Evolutionary conservation across 164 flowering plant genomes (phyloP), one percentile per base, ranked within the genome.

Genomic region (Vitis amurensis): DNA sequence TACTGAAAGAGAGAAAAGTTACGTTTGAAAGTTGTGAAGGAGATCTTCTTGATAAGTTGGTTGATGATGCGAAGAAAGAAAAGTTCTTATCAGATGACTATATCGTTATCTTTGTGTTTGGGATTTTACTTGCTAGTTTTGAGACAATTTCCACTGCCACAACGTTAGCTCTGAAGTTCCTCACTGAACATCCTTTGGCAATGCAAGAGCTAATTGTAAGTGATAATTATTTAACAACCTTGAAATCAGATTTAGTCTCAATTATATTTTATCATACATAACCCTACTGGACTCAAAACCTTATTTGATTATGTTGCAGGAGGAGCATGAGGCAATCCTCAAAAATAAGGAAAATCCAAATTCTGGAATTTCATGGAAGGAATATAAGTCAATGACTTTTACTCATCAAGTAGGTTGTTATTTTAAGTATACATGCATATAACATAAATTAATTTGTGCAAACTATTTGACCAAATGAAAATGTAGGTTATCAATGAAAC

Each of bases 301-400:
- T 23, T 23, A 23, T 23, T 23, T 23, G 27, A 23, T 23, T 23
- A 23, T 23, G 14, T 55, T 9, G 13, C 53, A 83, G 86, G 74
- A 57, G 4, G 83, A 84, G 72, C 83, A 84, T 55, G 81, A 81
- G 48, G 74, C 66, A 8, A 70, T 81, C 19, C 37, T 79, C n/a
- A 74, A 71, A 49, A 71, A 37, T 4, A 75, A 76, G 50, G 79
- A 75, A 44, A 59, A 73, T 58, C 53, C 59, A 0, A 66, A 77
- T 14, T 55, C 83, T 12, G 19, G 55, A 51, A 49, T 84, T 19
- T 78, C 83, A n/a, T 82, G 85, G 87, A 63, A 67, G 2, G 85
- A 82, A 59, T 80, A 79, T 29, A 84, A 82, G 68, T 82, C 85
- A 0, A 82, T 84, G 87, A 75, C 77, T 61, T 84, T 77, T 57